Conservation (phyloP, 768 basidiomycete genomes). For the Clitopilus passeckerianus region DNA sequence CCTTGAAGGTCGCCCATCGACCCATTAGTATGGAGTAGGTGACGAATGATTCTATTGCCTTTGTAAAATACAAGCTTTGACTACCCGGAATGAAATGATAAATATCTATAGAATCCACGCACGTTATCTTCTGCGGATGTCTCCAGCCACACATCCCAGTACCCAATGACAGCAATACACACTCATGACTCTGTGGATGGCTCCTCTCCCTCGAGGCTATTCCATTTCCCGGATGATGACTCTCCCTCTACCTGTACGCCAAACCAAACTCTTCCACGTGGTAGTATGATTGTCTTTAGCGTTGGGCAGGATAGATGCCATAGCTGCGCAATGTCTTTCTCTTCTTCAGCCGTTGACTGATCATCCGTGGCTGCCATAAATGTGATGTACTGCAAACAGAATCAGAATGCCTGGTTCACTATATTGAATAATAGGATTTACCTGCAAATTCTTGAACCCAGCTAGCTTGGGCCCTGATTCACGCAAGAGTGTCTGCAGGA, state of each 20-base stretch:
- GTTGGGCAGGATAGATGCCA: constrained; percentile 61
- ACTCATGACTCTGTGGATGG: too few relatives aligned
- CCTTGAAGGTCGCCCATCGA: too few relatives aligned
- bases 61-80: too few relatives aligned
- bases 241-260: constrained; percentile 19
- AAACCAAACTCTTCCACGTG: constrained; percentile 62
- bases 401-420: background rate
- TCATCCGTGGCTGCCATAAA: constrained; percentile 47
- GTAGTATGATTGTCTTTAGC: constrained; percentile 58
- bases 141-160: too few relatives aligned
- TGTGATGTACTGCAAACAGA: constrained; percentile 42
- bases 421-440: constrained; percentile 8
- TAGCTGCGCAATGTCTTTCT: constrained; percentile 43
- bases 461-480: constrained; percentile 32
- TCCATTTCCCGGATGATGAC: constrained; percentile 2
- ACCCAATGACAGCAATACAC: too few relatives aligned
- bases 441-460: constrained; percentile 37
- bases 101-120: too few relatives aligned
- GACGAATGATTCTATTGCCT: too few relatives aligned
- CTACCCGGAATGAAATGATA: too few relatives aligned
- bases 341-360: constrained; percentile 26
- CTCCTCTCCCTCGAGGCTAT: background rate
- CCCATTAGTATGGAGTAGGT: too few relatives aligned
- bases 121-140: too few relatives aligned
- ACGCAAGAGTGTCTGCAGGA: constrained; percentile 34